These are phyloP conservation scores for Rhizophagus clarus DNA, from an alignment of 192 early-diverging fungal genomes.

Conservation along the genomic window DNA sequence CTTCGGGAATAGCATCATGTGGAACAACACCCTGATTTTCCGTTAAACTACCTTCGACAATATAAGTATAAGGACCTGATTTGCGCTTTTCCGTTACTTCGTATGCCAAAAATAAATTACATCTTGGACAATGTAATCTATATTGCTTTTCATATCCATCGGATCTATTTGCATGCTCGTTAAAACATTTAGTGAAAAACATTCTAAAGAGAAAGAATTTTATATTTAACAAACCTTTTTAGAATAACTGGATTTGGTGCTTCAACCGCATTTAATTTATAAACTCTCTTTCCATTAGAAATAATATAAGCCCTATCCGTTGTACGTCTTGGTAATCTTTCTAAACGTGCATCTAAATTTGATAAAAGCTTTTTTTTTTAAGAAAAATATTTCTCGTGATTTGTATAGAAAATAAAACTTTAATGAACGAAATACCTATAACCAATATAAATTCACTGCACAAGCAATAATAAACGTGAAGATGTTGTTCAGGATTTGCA, in stretches of 20 bases:
- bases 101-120: constrained; percentile 55
- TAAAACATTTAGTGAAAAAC: not conserved
- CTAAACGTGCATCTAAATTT: constrained; percentile 34
- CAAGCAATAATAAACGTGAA: constrained; percentile 63
- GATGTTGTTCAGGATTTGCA: constrained; percentile 42
- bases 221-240: constrained; percentile 14
- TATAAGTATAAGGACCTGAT: constrained; percentile 56
- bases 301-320: constrained; percentile 55
- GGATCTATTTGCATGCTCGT: not conserved
- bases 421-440: constrained; percentile 33
- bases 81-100: constrained; percentile 53
- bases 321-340: constrained; percentile 49
- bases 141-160: constrained; percentile 42
- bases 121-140: constrained; percentile 43
- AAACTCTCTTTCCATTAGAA: constrained; percentile 52
- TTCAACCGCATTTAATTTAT: constrained; percentile 53
- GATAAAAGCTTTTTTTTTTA: not conserved
- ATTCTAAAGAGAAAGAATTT: not conserved
- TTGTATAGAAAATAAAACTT: too few relatives aligned
- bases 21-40: constrained; percentile 54
- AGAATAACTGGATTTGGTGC: constrained; percentile 33
- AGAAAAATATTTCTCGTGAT: too few relatives aligned
- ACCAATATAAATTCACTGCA: constrained; percentile 65
- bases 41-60: constrained; percentile 56
- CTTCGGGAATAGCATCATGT: constrained; percentile 28